Evolutionary conservation across 129 eudicot species (phyloP), one percentile per base, ranked within the genome.

Genomic region (Flaveria robusta): DNA sequence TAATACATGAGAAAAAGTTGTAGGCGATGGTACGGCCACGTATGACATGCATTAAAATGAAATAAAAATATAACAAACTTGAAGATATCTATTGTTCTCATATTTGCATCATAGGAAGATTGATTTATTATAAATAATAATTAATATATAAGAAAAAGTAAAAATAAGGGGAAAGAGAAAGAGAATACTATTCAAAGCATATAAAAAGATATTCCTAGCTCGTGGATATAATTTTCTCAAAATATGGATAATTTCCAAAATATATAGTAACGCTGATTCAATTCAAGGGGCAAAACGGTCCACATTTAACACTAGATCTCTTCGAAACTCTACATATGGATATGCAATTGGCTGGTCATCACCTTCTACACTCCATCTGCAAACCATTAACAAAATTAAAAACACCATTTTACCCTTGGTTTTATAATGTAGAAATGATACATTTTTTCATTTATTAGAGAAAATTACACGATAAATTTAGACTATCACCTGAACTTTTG

Each of bases 281-380:
- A 75, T 46, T 80, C 64, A 80, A 75, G 23, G 74, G 59, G 78
- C 70, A 71, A 82, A 70, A 71, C 66, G 74, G 66, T 81, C 85
- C 82, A 86, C 31, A 59, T 76, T 22, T 62, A 85, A 56, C 22
- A 78, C 84, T 49, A 85, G 73, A 42, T 87, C 92, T 56, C 75
- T 82, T 29, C 59, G 70, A 67, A 90, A 90, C 79, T 90, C 96
- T 46, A 90, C 96, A 72, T 90, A 90, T 8, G 96, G 96, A 77
- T 85, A 81, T 43, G 96, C 96, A 72, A 85, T 67, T 23, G 96
- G 88, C 45, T 79, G 79, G 19, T 90, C 96, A 71, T 78, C 87
- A 56, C 84, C 88, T 81, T 87, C 89, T 37, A 77, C 82, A 18
- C 74, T 77, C 90, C 92, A 90, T 77, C 96, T 90, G 78, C 87